Evolutionary conservation across 2,329 filamentous ascomycete species (phyloP), one percentile per base, ranked within the genome.

Genomic region (Stagonosporopsis cucurbitacearum): DNA sequence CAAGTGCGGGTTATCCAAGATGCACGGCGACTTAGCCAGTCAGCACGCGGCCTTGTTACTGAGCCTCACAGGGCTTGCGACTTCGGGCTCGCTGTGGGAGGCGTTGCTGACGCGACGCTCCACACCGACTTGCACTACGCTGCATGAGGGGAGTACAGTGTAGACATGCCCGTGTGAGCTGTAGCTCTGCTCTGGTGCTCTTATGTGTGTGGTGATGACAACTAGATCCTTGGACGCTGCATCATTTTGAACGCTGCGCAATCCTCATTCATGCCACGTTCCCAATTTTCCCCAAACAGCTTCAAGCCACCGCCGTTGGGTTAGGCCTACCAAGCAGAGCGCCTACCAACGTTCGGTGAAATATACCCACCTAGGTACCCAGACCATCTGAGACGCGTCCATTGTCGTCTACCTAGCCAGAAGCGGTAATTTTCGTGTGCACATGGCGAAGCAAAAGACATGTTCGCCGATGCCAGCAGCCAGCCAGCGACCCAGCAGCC

Each of bases 41-140:
- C 4, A 36, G 15, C 36, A 11, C 15, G 13, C 15, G 19, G 39
- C 37, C 45, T 40, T 40, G 47, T 59, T 58, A 66, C 58, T 57
- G 42, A 65, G 63, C 63, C 63, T 66, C 62, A 65, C 46, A 54
- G 54, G 55, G 62, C 60, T 64, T 64, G 59, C 58, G 58, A 60
- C 48, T 47, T 56, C 53, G 53, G 53, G 47, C 47, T 48, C 47
- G 47, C 23, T 43, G 36, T 39, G 53, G 37, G 30, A 51, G 47
- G 43, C 41, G 46, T 32, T 53, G 60, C 62, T 63, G 58, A 62
- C 60, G 55, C 42, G 42, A 51, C 37, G 30, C 36, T 47, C 47
- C 36, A 48, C 47, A 37, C 53, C 47, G 47, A 51, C 53, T n/a
- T 26, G 15, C 56, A 35, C 57, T 59, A 42, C 52, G 41, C 62